Evolutionary conservation across 257 asterid species (phyloP), one percentile per base, ranked within the genome.

Genomic region (Solanum virginianum): DNA sequence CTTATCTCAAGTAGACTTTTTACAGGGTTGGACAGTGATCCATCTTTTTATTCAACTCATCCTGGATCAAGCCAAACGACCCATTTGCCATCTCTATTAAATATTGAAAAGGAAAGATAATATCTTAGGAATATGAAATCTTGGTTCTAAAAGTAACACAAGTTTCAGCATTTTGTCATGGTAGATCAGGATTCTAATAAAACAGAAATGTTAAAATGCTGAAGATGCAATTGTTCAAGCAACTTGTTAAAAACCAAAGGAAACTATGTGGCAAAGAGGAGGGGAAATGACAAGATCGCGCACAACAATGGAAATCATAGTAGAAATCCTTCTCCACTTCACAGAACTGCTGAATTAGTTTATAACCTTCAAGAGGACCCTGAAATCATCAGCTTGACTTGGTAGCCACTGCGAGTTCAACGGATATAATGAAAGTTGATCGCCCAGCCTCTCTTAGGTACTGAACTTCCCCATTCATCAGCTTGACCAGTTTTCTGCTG

Each of bases 381-480:
- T 22, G 59, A 20, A 66, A 16, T 75, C 88, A 84, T 39, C 83
- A 60, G 17, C 80, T 55, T 80, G 89, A 74, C 84, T 87, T 88
- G 39, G 80, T 91, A 45, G 97, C 92, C 69, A 94, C 92, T 36
- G 98, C 99, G 17, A 97, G 95, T 84, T 97, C 98, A 4, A 92
- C 92, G 5, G 91, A 80, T 70, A 97, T 84, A 84, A 95, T 97
- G 89, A 97, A 97, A n/a, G 97, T 91, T n/a, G 98, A 93, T 69
- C 89, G 75, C 9, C 93, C 94, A 0, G 97, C 97, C 90, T 93
- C 98, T 89, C 96, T 93, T 66, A 94, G 94, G 88, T 97, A 95
- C 91, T 94, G 97, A 84, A 97, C 96, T 45, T 97, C 99, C 66
- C 99, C 99, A 56, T 95, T 97, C 99, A 97, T 97, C 20, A 94